Evolutionary conservation across 805 yeast species (phyloP).

Genomic region (Brettanomyces anomalus): DNA sequence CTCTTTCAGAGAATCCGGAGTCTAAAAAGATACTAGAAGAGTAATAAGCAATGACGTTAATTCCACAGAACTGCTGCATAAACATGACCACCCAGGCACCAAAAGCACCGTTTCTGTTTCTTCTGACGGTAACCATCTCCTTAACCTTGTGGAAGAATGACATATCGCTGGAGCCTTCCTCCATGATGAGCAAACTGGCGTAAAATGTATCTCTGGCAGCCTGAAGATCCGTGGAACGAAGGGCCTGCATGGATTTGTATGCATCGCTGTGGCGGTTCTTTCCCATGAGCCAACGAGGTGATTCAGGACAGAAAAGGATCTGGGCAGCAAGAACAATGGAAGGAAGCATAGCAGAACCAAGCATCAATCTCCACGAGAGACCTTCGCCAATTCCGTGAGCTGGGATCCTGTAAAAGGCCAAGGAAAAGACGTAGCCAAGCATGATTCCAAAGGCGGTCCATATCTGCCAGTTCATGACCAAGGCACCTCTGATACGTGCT

Average conservation of each 20-base stretch:
- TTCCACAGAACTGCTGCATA: constrained; percentile 88
- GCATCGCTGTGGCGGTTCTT: constrained; percentile 55
- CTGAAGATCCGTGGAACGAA: constrained; percentile 43
- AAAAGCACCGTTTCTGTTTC: constrained; percentile 75
- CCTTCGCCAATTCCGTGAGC: constrained; percentile 37
- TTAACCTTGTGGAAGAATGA: constrained; percentile 38
- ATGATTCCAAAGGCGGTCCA: constrained; percentile 70
- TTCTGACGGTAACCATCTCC: constrained; percentile 60
- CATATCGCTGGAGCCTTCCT: constrained; percentile 44
- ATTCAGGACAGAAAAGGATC: constrained; percentile 62
- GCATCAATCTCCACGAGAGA: constrained; percentile 63
- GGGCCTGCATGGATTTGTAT: constrained; percentile 36
- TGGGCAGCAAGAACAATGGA: constrained; percentile 52
- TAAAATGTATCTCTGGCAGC: constrained; percentile 70
- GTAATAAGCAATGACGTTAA: constrained; percentile 81
- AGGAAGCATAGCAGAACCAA: constrained; percentile 60
- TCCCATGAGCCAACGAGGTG: constrained; percentile 75
- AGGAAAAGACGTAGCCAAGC: constrained; percentile 57
- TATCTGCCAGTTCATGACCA: constrained; percentile 69
- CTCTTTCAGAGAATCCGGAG: constrained; percentile 52
- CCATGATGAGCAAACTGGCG: constrained; percentile 54
- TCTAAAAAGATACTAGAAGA: constrained; percentile 67
- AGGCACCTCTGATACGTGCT: constrained; percentile 51
- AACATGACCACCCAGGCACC: constrained; percentile 81
- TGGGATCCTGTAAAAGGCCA: constrained; percentile 53